Evolutionary conservation across 73 alveolate species (phyloP).

Genomic region (Paramecium sexaurelia): DNA sequence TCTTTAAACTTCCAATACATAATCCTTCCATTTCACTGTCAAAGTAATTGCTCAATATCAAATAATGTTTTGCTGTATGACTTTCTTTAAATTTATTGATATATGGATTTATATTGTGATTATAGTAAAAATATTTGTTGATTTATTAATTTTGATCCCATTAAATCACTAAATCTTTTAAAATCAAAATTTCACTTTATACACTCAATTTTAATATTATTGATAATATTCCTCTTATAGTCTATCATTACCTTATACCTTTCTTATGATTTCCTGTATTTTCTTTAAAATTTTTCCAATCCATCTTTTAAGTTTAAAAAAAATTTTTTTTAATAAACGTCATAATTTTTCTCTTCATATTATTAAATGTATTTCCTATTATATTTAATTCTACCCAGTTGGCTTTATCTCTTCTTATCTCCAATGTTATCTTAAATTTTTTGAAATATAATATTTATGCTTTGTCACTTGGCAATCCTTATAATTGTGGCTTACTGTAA

Average conservation of each 20-base stretch:
- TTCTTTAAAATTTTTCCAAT: conserved; percentile 73
- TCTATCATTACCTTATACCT: conserved; percentile 62
- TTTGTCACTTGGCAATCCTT: too few species aligned
- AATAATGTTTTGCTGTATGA: conserved; percentile 89
- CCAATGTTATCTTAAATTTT: too few species aligned
- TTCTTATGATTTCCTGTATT: conserved; percentile 60
- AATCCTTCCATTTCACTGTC: conserved; percentile 76
- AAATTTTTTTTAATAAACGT: conserved; percentile 90
- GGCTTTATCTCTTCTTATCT: too few species aligned
- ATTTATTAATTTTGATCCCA: too few species aligned
- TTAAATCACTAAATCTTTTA: too few species aligned
- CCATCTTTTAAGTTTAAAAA: conserved; percentile 79
- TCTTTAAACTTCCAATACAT: conserved; percentile 85
- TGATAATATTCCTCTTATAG: neutral
- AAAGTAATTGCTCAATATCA: conserved; percentile 81
- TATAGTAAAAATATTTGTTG: neutral
- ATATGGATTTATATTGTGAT: conserved; percentile 59
- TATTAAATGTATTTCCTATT: conserved; percentile 85
- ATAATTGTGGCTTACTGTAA: too few species aligned
- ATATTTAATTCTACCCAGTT: too few species aligned
- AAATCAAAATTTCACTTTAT: too few species aligned
- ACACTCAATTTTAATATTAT: too few species aligned
- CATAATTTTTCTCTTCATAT: conserved; percentile 91
- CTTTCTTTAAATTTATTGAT: conserved; percentile 96
- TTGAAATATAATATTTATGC: too few species aligned